These are phyloP conservation scores for Panaeolus cyanescens DNA, from an alignment of 768 basidiomycete species.

Conservation along the genomic window DNA sequence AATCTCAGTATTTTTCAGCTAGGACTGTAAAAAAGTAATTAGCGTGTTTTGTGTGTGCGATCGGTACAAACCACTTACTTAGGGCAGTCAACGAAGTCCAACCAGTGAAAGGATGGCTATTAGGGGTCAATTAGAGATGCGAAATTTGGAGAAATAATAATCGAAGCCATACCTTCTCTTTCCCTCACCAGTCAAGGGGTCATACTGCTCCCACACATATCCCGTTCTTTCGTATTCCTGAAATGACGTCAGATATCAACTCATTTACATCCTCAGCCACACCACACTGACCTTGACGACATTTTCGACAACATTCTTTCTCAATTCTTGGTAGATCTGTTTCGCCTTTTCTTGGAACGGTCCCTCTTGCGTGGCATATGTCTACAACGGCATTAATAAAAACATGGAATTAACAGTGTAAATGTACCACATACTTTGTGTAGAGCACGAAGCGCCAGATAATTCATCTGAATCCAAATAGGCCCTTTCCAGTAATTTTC, in stretches of 20 bases:
- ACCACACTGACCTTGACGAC: constrained; percentile 51
- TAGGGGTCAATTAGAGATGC: constrained; percentile 6
- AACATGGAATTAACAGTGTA: not conserved
- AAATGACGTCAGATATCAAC: not conserved
- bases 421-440: constrained; percentile 55
- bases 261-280: not conserved
- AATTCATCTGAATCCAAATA: constrained; percentile 98
- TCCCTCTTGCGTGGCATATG: constrained; percentile 77
- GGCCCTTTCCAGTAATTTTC: constrained; percentile 99
- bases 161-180: constrained; percentile 65
- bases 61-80: constrained; percentile 55
- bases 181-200: constrained; percentile 81
- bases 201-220: constrained; percentile 98
- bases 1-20: constrained; percentile 32
- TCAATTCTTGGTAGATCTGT: constrained; percentile 78
- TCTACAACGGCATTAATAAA: constrained; percentile 40
- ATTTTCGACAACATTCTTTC: constrained; percentile 84
- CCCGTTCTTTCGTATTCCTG: constrained; percentile 93
- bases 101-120: constrained; percentile 93
- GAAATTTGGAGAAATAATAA: constrained; percentile 7
- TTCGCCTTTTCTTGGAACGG: constrained; percentile 76
- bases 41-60: not conserved
- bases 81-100: constrained; percentile 91
- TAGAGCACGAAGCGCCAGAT: constrained; percentile 78
- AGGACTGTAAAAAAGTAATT: constrained; percentile 22